Percentiles rank a stretch among this genome's conserved stretches.
Evolutionary conservation across 306 rosid genomes (phyloP).

Genomic region (Crataegus laevigata): DNA sequence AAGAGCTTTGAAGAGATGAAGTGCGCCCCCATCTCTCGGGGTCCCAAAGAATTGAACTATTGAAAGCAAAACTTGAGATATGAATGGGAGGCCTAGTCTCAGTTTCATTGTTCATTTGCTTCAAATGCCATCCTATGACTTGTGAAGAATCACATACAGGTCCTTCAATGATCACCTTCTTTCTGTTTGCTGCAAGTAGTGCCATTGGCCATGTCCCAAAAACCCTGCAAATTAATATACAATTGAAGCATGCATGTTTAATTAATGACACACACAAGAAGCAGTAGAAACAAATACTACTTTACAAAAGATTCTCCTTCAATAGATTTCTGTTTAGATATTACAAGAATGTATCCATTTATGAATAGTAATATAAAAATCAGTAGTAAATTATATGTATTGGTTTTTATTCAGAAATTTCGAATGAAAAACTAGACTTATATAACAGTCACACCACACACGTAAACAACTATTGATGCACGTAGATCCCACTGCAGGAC

Average conservation of each 20-base stretch:
- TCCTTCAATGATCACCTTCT: constrained; percentile 77
- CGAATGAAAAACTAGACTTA: not conserved
- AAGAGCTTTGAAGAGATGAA: constrained; percentile 69
- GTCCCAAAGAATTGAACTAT: constrained; percentile 91
- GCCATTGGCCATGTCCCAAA: constrained; percentile 97
- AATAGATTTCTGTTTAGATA: not conserved
- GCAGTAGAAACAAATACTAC: too few relatives aligned
- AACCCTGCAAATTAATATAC: constrained; percentile 35
- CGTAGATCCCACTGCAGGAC: not conserved
- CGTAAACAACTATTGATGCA: not conserved
- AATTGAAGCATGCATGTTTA: not conserved
- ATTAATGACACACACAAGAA: not conserved
- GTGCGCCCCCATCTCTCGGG: constrained; percentile 99
- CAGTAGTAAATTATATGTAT: not conserved
- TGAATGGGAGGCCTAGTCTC: constrained; percentile 55
- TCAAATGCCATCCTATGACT: constrained; percentile 86
- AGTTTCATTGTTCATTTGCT: constrained; percentile 54
- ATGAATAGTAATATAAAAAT: too few relatives aligned
- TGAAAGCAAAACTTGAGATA: constrained; percentile 85
- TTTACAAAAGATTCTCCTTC: not conserved
- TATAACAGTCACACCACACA: not conserved
- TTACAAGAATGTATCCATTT: not conserved
- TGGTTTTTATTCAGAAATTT: not conserved
- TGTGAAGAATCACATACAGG: constrained; percentile 85
- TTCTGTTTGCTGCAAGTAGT: constrained; percentile 45